These are phyloP conservation scores for Cyberlindnera euphorbiiphila DNA, from an alignment of 805 yeast genomes.

Conservation along the genomic window DNA sequence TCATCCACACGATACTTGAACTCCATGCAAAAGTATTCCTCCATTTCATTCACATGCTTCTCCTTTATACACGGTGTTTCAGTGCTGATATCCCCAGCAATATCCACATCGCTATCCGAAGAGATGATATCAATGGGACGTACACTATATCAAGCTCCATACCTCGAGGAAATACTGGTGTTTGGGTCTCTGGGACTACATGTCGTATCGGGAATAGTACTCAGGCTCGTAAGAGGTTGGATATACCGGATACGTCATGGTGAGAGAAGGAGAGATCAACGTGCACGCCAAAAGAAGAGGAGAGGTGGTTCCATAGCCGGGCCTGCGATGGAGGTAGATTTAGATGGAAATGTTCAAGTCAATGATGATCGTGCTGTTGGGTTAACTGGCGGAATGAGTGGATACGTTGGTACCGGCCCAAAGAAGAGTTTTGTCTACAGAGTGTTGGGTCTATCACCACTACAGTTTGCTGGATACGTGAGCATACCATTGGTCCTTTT, in stretches of 20 bases:
- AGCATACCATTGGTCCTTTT: conserved; percentile 40
- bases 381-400: conserved; percentile 54
- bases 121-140: conserved; percentile 59
- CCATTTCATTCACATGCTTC: conserved; percentile 54
- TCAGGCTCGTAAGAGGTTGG: conserved; percentile 38
- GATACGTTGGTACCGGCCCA: conserved; percentile 51
- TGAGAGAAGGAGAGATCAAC: conserved; percentile 16
- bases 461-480: conserved; percentile 57
- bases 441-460: conserved; percentile 49
- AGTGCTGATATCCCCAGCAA: conserved; percentile 50
- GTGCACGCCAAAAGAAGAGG: conserved; percentile 28
- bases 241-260: conserved; percentile 27
- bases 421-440: conserved; percentile 42
- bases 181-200: conserved; percentile 47
- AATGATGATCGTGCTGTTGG: conserved; percentile 35
- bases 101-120: conserved; percentile 42
- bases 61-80: conserved; percentile 53
- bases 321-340: no score
- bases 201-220: conserved; percentile 46
- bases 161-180: conserved; percentile 46
- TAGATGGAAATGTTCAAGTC: no score
- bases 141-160: conserved; percentile 53
- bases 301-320: no score
- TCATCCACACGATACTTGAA: conserved; percentile 20
- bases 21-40: conserved; percentile 53